Percentiles rank a stretch among this genome's conserved stretches.
Evolutionary conservation across 768 basidiomycete species (phyloP).

Genomic region (Coprinopsis sp.): DNA sequence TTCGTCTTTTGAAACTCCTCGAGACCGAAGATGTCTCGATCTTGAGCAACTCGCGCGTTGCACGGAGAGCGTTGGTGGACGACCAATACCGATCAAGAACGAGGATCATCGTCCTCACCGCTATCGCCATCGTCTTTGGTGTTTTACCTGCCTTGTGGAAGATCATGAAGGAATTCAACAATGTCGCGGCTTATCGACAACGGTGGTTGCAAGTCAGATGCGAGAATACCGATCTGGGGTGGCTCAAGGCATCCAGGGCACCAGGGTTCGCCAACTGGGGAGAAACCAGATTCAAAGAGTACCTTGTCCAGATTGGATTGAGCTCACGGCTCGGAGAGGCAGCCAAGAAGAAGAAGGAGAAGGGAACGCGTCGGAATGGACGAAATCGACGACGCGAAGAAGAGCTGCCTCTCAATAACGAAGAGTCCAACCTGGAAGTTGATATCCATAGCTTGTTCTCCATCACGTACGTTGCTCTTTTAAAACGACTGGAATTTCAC

Average conservation of each 20-base stretch:
- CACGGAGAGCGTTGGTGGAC: conserved; percentile 29
- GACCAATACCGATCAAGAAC: conserved; percentile 44
- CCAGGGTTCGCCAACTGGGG: conserved; percentile 71
- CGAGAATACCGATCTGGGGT: conserved; percentile 69
- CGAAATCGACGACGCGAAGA: conserved; percentile 34
- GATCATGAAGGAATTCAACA: conserved; percentile 60
- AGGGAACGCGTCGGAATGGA: conserved; percentile 24
- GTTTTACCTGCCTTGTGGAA: conserved; percentile 62
- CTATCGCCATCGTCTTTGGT: conserved; percentile 56
- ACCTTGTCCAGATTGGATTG: conserved; percentile 60
- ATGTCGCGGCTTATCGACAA: conserved; percentile 46
- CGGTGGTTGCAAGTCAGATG: conserved; percentile 63
- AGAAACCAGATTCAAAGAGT: conserved; percentile 68
- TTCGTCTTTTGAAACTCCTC: conserved; percentile 64
- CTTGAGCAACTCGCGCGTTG: conserved; percentile 23
- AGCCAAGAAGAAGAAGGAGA: conserved; percentile 22
- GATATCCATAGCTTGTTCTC: conserved; percentile 73
- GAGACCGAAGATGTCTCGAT: conserved; percentile 37
- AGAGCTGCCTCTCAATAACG: conserved; percentile 34
- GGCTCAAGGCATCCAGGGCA: conserved; percentile 58
- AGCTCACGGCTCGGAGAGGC: conserved; percentile 48
- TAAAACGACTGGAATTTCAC: conserved; percentile 1
- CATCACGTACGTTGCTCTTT: conserved; percentile 49
- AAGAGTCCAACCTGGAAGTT: conserved; percentile 45
- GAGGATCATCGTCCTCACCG: conserved; percentile 66